A percentile compares a stretch with the other conserved stretches of the same genome.
Conservation (phyloP, 441 rosid species). For the Adansonia madagascariensis region DNA sequence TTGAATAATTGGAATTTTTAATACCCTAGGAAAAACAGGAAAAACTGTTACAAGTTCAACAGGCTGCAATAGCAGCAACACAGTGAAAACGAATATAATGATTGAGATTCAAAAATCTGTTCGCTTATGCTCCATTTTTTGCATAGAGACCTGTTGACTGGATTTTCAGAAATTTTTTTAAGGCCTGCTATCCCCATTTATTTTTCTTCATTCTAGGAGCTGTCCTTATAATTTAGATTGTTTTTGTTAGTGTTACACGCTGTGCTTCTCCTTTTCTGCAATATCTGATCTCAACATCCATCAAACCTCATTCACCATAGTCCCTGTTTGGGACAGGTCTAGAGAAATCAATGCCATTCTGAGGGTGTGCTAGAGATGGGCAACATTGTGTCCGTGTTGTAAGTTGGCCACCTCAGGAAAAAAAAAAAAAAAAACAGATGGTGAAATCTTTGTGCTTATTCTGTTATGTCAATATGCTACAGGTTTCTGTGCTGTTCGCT, state of each 20-base stretch:
- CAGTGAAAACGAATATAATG: not conserved
- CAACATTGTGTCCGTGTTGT: not conserved
- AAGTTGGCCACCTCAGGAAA: not conserved
- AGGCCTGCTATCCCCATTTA: not conserved
- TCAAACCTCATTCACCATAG: not conserved
- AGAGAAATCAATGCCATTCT: not conserved
- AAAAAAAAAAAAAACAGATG: not conserved
- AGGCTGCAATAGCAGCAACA: not conserved
- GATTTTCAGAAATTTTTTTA: not conserved
- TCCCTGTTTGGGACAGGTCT: slow-evolving; percentile 1
- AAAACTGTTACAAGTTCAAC: not conserved
- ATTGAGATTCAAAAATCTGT: not conserved
- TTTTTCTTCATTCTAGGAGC: not conserved
- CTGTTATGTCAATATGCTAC: slow-evolving; percentile 24
- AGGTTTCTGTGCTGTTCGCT: slow-evolving; percentile 72
- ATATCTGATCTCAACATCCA: not conserved
- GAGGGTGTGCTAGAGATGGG: not conserved
- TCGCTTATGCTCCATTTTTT: not conserved
- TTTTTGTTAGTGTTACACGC: not conserved
- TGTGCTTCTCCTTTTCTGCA: not conserved
- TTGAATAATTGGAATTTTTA: not conserved
- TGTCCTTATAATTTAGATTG: not conserved
- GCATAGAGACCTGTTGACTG: not conserved
- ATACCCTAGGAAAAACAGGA: not conserved
- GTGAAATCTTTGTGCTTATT: slow-evolving; percentile 5